Conservation (phyloP, 352 stramenopile species). For the Phytophthora tubulina region DNA sequence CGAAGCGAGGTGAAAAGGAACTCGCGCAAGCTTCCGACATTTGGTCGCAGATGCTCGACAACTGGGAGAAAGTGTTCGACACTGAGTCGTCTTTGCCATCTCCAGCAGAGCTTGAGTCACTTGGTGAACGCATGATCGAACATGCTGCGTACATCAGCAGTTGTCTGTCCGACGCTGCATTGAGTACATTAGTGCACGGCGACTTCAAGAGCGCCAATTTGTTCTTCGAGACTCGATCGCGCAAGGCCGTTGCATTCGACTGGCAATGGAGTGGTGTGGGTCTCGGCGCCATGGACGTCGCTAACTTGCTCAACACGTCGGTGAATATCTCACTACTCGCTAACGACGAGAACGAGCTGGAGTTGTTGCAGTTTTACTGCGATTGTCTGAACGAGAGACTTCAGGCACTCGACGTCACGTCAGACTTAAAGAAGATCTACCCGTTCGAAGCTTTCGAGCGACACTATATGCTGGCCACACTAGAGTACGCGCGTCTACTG, state of each 20-base stretch:
- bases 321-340: constrained; percentile 58
- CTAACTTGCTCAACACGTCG: constrained; percentile 77
- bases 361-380: constrained; percentile 70
- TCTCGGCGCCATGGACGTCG: constrained; percentile 71
- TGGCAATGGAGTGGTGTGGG: constrained; percentile 78
- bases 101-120: constrained; percentile 21
- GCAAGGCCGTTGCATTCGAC: constrained; percentile 70
- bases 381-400: constrained; percentile 41
- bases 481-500: constrained; percentile 75
- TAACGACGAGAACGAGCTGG: constrained; percentile 38
- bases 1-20: constrained; percentile 60
- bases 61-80: constrained; percentile 41
- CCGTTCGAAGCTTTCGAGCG: constrained; percentile 61
- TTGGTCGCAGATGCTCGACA: constrained; percentile 52
- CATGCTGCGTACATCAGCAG: constrained; percentile 62
- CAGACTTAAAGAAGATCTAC: constrained; percentile 38
- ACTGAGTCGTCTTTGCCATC: constrained; percentile 21
- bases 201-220: constrained; percentile 83
- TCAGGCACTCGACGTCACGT: constrained; percentile 9
- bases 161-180: constrained; percentile 39
- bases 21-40: constrained; percentile 48
- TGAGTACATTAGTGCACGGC: constrained; percentile 67
- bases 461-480: constrained; percentile 65
- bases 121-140: constrained; percentile 59
- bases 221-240: constrained; percentile 60